Evolutionary conservation across 2,329 filamentous ascomycete species (phyloP).

Genomic region (Paracorniculantispora psalliotae): DNA sequence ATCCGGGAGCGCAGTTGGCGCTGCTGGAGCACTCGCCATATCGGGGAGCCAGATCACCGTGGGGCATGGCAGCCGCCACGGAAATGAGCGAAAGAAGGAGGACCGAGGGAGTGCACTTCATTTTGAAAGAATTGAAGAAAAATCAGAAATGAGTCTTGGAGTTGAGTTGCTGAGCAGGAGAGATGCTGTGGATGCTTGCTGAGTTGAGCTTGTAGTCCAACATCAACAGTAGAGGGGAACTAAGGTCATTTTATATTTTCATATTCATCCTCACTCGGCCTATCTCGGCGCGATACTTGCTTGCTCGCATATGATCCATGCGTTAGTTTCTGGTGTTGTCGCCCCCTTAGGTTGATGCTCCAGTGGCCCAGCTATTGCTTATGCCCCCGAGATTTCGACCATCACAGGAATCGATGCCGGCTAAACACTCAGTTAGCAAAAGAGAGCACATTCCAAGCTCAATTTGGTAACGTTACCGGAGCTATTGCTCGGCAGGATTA

Average conservation of each 20-base stretch:
- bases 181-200: not conserved
- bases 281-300: not conserved
- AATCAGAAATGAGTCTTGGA: not conserved
- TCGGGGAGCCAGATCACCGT: conserved; percentile 10
- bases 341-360: not conserved
- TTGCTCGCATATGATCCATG: not conserved
- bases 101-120: conserved; percentile 1
- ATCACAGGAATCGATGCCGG: not conserved
- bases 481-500: not conserved
- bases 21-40: conserved; percentile 18
- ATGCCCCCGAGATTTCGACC: not conserved
- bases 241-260: not conserved
- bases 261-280: not conserved
- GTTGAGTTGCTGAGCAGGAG: not conserved
- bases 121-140: not conserved
- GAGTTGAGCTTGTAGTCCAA: not conserved
- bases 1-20: conserved; percentile 12
- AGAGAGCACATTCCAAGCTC: not conserved
- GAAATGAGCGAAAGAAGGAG: not conserved
- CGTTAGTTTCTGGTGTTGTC: not conserved
- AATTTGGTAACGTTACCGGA: conserved; percentile 5
- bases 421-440: not conserved
- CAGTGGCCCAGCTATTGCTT: too few species aligned
- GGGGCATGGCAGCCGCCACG: not conserved
- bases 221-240: not conserved